These are phyloP conservation scores for Pleurozium schreberi DNA, from an alignment of 225 moss, liverwort and hornwort genomes.

Conservation along the genomic window DNA sequence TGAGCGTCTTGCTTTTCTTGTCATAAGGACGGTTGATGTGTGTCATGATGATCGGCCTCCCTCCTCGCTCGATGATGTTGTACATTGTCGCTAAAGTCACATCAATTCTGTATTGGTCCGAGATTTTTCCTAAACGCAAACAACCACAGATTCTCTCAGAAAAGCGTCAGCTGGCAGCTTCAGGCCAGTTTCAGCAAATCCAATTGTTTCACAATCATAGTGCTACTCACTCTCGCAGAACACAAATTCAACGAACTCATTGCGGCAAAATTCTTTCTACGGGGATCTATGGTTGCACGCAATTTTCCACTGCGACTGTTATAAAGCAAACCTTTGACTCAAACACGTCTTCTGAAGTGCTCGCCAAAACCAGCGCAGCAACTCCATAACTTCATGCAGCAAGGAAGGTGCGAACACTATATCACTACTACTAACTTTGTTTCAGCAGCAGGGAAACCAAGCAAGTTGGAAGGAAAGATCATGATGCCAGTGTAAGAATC, in stretches of 20 bases:
- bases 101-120: slow-evolving; percentile 79
- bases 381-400: neutral
- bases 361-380: neutral
- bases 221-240: neutral
- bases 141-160: neutral
- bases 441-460: neutral
- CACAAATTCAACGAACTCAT: neutral
- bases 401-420: neutral
- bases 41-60: slow-evolving; percentile 87
- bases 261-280: neutral
- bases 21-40: slow-evolving; percentile 78
- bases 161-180: neutral
- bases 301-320: neutral
- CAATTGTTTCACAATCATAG: neutral
- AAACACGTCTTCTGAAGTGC: neutral
- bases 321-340: neutral
- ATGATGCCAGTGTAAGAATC: neutral
- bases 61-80: slow-evolving; percentile 85
- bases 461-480: neutral
- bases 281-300: no score
- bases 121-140: slow-evolving; percentile 41
- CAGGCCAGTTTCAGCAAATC: neutral
- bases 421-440: neutral
- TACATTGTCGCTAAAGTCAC: slow-evolving; percentile 86
- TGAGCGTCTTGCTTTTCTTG: slow-evolving; percentile 64